Conservation (phyloP, 1,284 basidiomycete genomes). For the Ganoderma meredithae region DNA sequence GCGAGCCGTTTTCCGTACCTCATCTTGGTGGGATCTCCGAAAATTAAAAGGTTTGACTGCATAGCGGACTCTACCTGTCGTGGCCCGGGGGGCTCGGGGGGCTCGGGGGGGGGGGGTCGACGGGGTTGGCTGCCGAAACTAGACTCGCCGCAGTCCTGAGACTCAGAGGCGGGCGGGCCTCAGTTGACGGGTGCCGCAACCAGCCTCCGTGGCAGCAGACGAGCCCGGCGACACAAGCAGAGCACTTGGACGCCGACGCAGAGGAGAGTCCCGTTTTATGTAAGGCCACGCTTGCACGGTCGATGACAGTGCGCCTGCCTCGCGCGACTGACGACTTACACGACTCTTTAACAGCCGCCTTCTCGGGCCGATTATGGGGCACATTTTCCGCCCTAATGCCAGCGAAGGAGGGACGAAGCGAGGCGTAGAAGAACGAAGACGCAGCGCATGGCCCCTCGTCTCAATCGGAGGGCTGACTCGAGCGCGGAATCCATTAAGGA, state of each 20-base stretch:
- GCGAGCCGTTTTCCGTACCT: neutral
- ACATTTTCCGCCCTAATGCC: constrained; percentile 4
- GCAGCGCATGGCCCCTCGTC: neutral
- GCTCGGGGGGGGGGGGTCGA: too few species aligned
- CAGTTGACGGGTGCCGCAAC: constrained; percentile 21
- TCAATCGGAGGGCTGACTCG: constrained; percentile 10
- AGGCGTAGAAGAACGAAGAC: constrained; percentile 9
- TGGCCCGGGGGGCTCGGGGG: neutral
- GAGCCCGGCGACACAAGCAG: constrained; percentile 18
- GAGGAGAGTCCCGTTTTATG: constrained; percentile 33
- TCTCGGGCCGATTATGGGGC: constrained; percentile 26
- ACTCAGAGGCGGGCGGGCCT: constrained; percentile 23
- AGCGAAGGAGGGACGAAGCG: constrained; percentile 4
- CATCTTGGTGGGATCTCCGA: neutral
- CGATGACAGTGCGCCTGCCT: constrained; percentile 26
- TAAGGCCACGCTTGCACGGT: constrained; percentile 29
- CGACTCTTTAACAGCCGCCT: constrained; percentile 25
- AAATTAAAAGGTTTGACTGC: constrained; percentile 5
- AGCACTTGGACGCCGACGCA: constrained; percentile 22
- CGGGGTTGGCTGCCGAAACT: neutral
- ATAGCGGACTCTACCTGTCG: neutral
- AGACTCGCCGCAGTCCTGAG: constrained; percentile 9
- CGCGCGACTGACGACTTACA: constrained; percentile 24
- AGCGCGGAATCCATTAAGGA: constrained; percentile 28
- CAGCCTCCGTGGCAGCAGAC: constrained; percentile 13